phyloP scores from a whole-genome alignment of 371 early-diverging fungal species.

The Mucor racemosus region DNA sequence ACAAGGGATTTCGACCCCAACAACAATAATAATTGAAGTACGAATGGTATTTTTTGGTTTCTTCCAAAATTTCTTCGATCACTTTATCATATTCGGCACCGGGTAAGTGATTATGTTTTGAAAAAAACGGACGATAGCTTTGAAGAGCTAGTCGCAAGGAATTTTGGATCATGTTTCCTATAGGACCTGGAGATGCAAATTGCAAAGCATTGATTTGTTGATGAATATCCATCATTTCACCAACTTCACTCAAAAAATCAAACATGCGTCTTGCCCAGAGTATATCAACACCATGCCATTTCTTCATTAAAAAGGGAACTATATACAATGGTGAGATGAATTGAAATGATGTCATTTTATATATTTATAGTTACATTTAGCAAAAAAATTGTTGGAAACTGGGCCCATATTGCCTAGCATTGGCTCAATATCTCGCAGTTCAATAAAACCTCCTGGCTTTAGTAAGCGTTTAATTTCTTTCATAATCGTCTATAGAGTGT shows the following conservation, averaged over 20 bases:
- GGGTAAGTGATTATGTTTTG: not conserved
- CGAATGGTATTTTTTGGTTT: conserved; percentile 31
- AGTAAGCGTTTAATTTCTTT: conserved; percentile 43
- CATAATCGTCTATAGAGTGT: conserved; percentile 20
- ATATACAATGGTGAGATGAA: not conserved
- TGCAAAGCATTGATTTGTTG: conserved; percentile 25
- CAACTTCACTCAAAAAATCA: conserved; percentile 24
- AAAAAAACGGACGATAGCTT: conserved; percentile 22
- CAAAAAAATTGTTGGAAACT: conserved; percentile 24
- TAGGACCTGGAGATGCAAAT: conserved; percentile 24
- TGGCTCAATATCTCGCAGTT: conserved; percentile 59
- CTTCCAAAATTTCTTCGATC: conserved; percentile 17
- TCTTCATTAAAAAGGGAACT: conserved; percentile 29
- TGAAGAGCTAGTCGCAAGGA: conserved; percentile 20
- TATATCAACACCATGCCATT: conserved; percentile 33
- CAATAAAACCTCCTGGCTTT: conserved; percentile 64
- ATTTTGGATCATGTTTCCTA: conserved; percentile 22
- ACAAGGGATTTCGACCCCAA: conserved; percentile 46
- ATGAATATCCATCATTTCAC: conserved; percentile 40
- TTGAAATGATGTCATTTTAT: not conserved
- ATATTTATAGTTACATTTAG: conserved; percentile 27
- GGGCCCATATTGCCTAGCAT: conserved; percentile 52
- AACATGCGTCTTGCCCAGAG: conserved; percentile 30
- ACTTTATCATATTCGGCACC: not conserved
- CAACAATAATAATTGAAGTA: conserved; percentile 39